These are phyloP conservation scores for Paraphaeosphaeria minitans DNA, from an alignment of 2,329 filamentous ascomycete species.

Conservation along the genomic window DNA sequence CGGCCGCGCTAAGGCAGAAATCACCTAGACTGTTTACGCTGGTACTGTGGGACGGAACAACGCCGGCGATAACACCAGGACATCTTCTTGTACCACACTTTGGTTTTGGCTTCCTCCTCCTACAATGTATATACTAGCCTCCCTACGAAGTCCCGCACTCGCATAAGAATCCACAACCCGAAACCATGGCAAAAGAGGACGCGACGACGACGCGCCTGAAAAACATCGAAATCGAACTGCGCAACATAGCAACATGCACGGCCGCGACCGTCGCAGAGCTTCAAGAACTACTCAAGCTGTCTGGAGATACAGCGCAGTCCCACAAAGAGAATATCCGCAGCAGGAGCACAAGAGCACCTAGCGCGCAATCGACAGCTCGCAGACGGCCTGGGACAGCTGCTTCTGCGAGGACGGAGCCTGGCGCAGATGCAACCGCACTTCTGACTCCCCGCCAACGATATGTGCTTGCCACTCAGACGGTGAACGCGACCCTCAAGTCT, in stretches of 20 bases:
- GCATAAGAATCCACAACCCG: neutral
- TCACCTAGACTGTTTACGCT: constrained; percentile 7
- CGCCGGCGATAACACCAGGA: neutral
- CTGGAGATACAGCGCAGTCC: constrained; percentile 34
- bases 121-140: constrained; percentile 38
- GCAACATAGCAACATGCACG: constrained; percentile 56
- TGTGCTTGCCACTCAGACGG: constrained; percentile 71
- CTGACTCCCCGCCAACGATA: constrained; percentile 66
- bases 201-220: constrained; percentile 54
- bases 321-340: constrained; percentile 40
- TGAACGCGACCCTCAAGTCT: constrained; percentile 72
- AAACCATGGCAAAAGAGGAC: constrained; percentile 37
- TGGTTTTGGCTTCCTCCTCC: constrained; percentile 13
- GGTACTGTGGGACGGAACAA: neutral
- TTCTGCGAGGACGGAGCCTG: constrained; percentile 40
- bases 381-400: constrained; percentile 39
- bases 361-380: constrained; percentile 28
- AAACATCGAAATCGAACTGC: constrained; percentile 55
- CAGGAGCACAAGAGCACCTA: constrained; percentile 34
- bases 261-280: constrained; percentile 53
- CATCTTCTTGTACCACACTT: constrained; percentile 2
- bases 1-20: neutral
- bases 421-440: constrained; percentile 23
- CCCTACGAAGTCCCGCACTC: constrained; percentile 20
- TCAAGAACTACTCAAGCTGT: constrained; percentile 49